Evolutionary conservation across 164 flowering plant species (phyloP).

Genomic region (Brasenia schreberi): DNA sequence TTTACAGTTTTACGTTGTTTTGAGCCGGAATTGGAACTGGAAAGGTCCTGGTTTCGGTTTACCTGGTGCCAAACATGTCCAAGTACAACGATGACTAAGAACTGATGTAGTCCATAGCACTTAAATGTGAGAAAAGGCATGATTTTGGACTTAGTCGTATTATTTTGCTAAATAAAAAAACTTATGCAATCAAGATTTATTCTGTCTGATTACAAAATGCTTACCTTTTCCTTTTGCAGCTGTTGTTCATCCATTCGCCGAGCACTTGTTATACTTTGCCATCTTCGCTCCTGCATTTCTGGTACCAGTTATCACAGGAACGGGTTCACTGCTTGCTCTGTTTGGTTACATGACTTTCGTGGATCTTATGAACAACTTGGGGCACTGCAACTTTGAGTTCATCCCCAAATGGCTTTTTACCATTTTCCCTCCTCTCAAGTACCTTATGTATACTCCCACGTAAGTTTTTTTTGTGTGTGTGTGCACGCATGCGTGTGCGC

Average conservation of each 20-base stretch:
- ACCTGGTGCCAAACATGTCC: too few relatives aligned
- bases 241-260: constrained; percentile 49
- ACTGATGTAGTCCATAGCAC: too few relatives aligned
- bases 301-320: constrained; percentile 4
- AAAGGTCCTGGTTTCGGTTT: too few relatives aligned
- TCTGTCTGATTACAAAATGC: too few relatives aligned
- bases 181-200: too few relatives aligned
- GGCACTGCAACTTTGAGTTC: constrained; percentile 54
- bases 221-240: constrained; percentile 20
- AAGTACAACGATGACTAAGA: too few relatives aligned
- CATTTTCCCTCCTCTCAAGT: constrained; percentile 36
- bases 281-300: constrained; percentile 28
- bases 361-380: constrained; percentile 52
- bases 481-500: too few relatives aligned
- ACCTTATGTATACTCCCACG: constrained; percentile 56
- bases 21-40: too few relatives aligned
- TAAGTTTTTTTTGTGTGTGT: constrained; percentile 16
- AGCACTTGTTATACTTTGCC: constrained; percentile 18
- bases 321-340: constrained; percentile 11
- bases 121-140: too few relatives aligned
- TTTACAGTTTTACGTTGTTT: too few relatives aligned
- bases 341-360: constrained; percentile 23
- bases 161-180: too few relatives aligned
- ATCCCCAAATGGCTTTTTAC: constrained; percentile 27
- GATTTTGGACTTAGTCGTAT: too few relatives aligned